Percentiles rank a stretch among this genome's conserved stretches.
Conservation (phyloP, 2,329 filamentous ascomycete species). For the Aphanocladium album region DNA sequence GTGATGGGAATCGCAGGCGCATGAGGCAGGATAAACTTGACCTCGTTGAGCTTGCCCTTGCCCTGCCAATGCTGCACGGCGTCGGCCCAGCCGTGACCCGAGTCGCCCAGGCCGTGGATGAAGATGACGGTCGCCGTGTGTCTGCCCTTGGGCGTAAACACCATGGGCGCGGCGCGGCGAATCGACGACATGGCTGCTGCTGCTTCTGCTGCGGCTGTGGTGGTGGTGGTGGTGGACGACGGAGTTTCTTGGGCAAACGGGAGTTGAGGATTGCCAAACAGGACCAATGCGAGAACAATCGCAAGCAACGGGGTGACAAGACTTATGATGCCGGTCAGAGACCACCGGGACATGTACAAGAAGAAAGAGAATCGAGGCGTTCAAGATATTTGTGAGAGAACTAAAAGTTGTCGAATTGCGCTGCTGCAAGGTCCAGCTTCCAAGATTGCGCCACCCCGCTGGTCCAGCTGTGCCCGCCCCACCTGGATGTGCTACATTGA, state of each 20-base stretch:
- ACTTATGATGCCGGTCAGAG: neutral
- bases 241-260: neutral
- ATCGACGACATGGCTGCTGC: slow-evolving; percentile 27
- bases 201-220: too few relatives aligned
- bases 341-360: neutral
- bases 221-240: neutral
- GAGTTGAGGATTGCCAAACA: neutral
- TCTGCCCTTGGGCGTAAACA: slow-evolving; percentile 72
- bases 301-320: neutral
- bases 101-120: slow-evolving; percentile 86
- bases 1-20: slow-evolving; percentile 84
- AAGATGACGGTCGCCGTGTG: slow-evolving; percentile 96
- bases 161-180: slow-evolving; percentile 46
- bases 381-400: neutral
- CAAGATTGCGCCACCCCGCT: neutral
- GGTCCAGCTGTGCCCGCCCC: neutral
- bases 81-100: slow-evolving; percentile 70
- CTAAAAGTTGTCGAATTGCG: neutral
- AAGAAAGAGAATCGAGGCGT: neutral
- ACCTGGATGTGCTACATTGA: neutral
- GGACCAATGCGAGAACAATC: neutral
- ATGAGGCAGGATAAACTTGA: slow-evolving; percentile 91
- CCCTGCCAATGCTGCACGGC: slow-evolving; percentile 84
- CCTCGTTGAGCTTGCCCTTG: slow-evolving; percentile 74
- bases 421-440: neutral